Base-by-base conservation (phyloP, 306 rosid genomes). In the Myrica gale region DNA sequence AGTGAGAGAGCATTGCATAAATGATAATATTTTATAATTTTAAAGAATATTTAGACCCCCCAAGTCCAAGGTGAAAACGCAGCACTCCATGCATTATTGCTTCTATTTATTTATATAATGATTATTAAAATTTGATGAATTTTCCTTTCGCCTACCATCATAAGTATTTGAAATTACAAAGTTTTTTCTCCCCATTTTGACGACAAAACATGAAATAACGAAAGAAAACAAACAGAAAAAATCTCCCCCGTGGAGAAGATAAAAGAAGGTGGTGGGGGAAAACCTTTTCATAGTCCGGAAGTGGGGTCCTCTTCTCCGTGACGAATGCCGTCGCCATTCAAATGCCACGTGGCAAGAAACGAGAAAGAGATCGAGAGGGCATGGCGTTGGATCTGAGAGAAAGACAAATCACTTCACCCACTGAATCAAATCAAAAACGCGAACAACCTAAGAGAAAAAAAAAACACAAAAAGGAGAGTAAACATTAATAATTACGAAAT, bases 301-400 rank as follows among this genome's bases (percentile, higher is more conserved):
- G 42, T 4, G 72, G 72, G 82, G 13, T 55, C 86, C 81, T 1
- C 37, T 17, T 17, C 53, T 82, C 80, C 71, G 48, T 73, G 56
- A 19, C 42, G 54, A 76, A 48, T 76, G 47, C 21, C 37, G 73
- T 69, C 52, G 58, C 44, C 47, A 67, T 9, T 47, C 76, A 47
- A 3, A 50, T 1, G 74, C 82, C 84, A 88, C 89, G 89, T 80
- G 89, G 70, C 79, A 7, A 52, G 45, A 19, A 13, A 51, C 32
- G 8, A 46, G 67, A 48, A 74, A 68, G 48, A 76, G 69, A 76
- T 81, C 12, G 26, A 76, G 41, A 39, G 42, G 67, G 48, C 74
- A 66, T 58, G 63, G 57, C 58, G 63, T 78, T 72, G 76, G 78
- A 63, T 56, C 58, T 62, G 76, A 77, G 87, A 39, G 70, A 67